Evolutionary conservation across 176 grass and related monocot genomes (phyloP).

Genomic region (Oryza brachyantha): DNA sequence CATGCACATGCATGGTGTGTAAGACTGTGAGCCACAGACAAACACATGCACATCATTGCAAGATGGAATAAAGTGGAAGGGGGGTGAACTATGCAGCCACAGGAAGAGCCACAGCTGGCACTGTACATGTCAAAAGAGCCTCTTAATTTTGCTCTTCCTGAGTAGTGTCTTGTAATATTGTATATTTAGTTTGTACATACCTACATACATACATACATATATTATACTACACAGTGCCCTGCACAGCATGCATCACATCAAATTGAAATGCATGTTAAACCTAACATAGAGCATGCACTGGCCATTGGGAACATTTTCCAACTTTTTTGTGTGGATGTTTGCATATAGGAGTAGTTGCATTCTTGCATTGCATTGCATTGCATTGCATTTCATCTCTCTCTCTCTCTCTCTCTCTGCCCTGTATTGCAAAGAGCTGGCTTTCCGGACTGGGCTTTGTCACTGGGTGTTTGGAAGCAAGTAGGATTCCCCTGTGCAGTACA

Average conservation of each 20-base stretch:
- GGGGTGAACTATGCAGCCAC: slow-evolving; percentile 13
- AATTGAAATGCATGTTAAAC: not conserved
- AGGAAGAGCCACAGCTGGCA: not conserved
- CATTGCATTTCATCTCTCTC: not conserved
- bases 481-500: slow-evolving; percentile 30
- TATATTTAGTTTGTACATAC: not conserved
- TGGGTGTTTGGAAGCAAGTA: slow-evolving; percentile 40
- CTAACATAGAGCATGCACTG: not conserved
- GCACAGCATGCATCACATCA: not conserved
- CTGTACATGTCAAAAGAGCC: not conserved
- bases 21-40: not conserved
- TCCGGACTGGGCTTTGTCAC: slow-evolving; percentile 45
- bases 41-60: slow-evolving; percentile 15
- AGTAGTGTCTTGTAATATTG: not conserved
- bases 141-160: not conserved
- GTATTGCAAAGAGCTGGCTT: slow-evolving; percentile 16
- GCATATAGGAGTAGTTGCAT: too few species aligned
- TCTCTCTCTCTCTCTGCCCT: not conserved
- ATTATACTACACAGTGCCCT: not conserved
- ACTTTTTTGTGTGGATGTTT: slow-evolving; percentile 29
- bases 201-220: not conserved
- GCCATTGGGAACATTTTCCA: not conserved
- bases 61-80: slow-evolving; percentile 23
- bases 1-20: not conserved
- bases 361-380: not conserved